A percentile compares a stretch with the other conserved stretches of the same genome.
Conservation (phyloP, 371 early-diverging fungal genomes). For the Dinochytrium kinnereticum region DNA sequence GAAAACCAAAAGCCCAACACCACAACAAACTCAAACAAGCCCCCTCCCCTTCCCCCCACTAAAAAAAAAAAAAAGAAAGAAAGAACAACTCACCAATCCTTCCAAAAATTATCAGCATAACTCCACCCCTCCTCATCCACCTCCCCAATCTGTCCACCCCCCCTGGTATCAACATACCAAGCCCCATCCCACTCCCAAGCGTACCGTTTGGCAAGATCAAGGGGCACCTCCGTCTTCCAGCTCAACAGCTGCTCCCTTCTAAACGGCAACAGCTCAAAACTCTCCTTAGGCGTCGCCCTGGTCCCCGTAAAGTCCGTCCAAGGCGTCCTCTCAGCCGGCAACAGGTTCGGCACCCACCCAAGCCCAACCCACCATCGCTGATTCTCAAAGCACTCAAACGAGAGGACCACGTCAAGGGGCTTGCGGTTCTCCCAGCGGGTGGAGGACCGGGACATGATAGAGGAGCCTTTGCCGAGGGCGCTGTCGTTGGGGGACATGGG, state of each 20-base stretch:
- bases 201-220: constrained; percentile 22
- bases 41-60: no score
- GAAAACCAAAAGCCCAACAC: no score
- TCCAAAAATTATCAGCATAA: constrained; percentile 37
- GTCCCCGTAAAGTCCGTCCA: constrained; percentile 36
- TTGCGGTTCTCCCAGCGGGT: constrained; percentile 30
- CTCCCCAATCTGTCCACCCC: background rate
- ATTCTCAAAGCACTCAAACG: constrained; percentile 40
- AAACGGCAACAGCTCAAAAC: constrained; percentile 31
- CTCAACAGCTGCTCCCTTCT: constrained; percentile 19
- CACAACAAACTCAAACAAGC: no score
- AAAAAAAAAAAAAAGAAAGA: no score
- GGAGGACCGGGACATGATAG: constrained; percentile 28
- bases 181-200: constrained; percentile 38
- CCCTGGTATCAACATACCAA: constrained; percentile 27
- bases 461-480: background rate
- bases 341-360: constrained; percentile 39
- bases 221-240: constrained; percentile 18
- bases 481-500: background rate
- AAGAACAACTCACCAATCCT: constrained; percentile 23
- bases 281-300: constrained; percentile 19
- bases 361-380: constrained; percentile 48
- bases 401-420: constrained; percentile 25
- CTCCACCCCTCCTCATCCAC: constrained; percentile 35
- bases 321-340: constrained; percentile 34